A percentile compares a stretch with the other conserved stretches of the same genome.
These are phyloP conservation scores for Diaporthe nobilis DNA, from an alignment of 2,329 filamentous ascomycete species.

Conservation along the genomic window DNA sequence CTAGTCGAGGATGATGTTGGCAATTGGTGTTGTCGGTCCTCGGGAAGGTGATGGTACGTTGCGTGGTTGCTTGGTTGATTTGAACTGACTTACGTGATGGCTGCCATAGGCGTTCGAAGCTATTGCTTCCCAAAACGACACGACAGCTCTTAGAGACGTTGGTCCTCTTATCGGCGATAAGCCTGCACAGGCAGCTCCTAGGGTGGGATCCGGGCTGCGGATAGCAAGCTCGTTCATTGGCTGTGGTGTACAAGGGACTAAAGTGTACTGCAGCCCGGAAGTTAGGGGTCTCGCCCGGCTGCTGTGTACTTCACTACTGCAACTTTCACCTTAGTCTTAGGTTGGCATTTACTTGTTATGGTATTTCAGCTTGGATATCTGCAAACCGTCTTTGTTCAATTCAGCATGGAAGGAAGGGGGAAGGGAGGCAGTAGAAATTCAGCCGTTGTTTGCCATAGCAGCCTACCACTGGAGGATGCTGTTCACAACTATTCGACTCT, in stretches of 20 bases:
- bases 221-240: conserved; percentile 34
- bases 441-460: too few relatives aligned
- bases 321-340: not conserved
- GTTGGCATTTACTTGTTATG: not conserved
- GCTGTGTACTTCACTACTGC: not conserved
- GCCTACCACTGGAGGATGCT: too few relatives aligned
- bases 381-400: too few relatives aligned
- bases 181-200: not conserved
- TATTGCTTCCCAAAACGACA: conserved; percentile 39
- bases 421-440: too few relatives aligned
- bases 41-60: not conserved
- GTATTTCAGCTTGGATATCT: not conserved
- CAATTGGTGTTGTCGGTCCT: not conserved
- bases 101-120: not conserved
- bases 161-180: too few relatives aligned
- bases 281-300: conserved; percentile 5
- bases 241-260: not conserved
- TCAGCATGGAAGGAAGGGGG: too few relatives aligned
- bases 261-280: not conserved
- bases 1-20: not conserved
- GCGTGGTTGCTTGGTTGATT: not conserved
- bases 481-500: too few relatives aligned
- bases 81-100: not conserved
- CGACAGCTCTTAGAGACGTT: conserved; percentile 30
- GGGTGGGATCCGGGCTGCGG: conserved; percentile 17